phyloP scores from a whole-genome alignment of 2,329 filamentous ascomycete species.

The Nemania sp. region DNA sequence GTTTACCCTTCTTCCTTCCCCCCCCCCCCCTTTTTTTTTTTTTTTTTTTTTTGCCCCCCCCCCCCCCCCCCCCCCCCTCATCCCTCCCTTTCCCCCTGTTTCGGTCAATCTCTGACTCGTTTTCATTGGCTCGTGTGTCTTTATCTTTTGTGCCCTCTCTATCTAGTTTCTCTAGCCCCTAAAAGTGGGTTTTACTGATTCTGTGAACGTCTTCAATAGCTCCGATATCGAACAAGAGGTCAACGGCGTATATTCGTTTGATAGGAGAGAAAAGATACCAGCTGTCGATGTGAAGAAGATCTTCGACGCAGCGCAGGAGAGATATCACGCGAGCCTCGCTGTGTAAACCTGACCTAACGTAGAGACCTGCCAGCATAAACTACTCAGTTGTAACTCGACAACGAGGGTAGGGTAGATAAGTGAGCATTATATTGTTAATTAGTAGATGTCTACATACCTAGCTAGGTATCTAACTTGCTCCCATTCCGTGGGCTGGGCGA shows the following conservation, averaged over 20 bases:
- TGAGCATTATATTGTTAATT: too few relatives aligned
- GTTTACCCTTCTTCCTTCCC: too few relatives aligned
- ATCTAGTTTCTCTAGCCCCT: neutral
- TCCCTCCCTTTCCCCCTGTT: neutral
- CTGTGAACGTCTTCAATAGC: slow-evolving; percentile 33
- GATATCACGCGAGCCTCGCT: slow-evolving; percentile 47
- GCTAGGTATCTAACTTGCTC: too few relatives aligned
- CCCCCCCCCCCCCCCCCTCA: neutral
- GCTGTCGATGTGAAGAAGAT: slow-evolving; percentile 59
- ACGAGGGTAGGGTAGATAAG: too few relatives aligned
- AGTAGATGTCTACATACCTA: too few relatives aligned
- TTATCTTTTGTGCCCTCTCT: neutral
- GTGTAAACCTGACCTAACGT: slow-evolving; percentile 17
- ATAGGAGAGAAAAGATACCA: slow-evolving; percentile 65
- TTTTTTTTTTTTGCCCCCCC: neutral
- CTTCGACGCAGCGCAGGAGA: slow-evolving; percentile 55
- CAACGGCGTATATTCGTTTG: slow-evolving; percentile 68
- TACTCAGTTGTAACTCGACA: too few relatives aligned
- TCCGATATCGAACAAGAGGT: slow-evolving; percentile 70
- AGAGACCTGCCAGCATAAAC: neutral
- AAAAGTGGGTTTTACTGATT: slow-evolving; percentile 7
- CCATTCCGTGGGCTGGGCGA: too few relatives aligned
- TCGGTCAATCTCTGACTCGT: neutral
- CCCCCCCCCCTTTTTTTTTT: neutral
- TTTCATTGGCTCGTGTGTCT: neutral